phyloP scores from a whole-genome alignment of 768 basidiomycete genomes.

The Suillus variegatus region DNA sequence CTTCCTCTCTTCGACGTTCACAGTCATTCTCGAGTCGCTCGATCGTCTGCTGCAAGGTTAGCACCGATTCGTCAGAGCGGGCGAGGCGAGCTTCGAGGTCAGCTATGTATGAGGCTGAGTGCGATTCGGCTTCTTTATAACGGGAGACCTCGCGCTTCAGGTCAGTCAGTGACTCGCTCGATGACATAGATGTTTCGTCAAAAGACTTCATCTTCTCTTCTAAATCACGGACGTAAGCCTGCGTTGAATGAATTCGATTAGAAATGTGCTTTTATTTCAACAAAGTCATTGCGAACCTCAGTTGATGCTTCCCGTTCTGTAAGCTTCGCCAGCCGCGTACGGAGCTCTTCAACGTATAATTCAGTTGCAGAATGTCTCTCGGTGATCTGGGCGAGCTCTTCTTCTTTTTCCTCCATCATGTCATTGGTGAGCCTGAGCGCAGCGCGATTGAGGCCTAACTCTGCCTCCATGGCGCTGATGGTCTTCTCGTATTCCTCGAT shows the following conservation, averaged over 20 bases:
- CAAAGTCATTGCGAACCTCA: conserved; percentile 54
- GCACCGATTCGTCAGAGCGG: conserved; percentile 76
- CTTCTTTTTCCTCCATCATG: conserved; percentile 89
- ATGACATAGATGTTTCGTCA: conserved; percentile 75
- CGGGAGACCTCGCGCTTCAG: conserved; percentile 80
- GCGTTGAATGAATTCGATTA: conserved; percentile 8
- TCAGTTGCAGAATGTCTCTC: conserved; percentile 79
- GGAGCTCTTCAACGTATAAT: conserved; percentile 85
- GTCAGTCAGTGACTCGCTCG: conserved; percentile 79
- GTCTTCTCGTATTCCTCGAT: conserved; percentile 99
- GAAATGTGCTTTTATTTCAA: conserved; percentile 3
- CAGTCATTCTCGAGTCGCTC: conserved; percentile 78
- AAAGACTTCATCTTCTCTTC: conserved; percentile 89
- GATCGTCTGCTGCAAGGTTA: conserved; percentile 67
- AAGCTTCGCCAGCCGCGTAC: conserved; percentile 76
- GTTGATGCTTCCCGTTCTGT: conserved; percentile 88
- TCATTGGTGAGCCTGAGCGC: conserved; percentile 91
- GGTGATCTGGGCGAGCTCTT: conserved; percentile 63
- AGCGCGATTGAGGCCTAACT: conserved; percentile 83
- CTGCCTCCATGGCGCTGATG: conserved; percentile 91
- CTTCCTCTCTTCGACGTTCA: conserved; percentile 72
- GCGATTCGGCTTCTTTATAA: conserved; percentile 73
- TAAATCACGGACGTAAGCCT: conserved; percentile 93
- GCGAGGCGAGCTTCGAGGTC: conserved; percentile 84
- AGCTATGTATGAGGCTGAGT: conserved; percentile 76